Base-by-base conservation (phyloP, 129 eudicot species). In the Daucus carota region DNA sequence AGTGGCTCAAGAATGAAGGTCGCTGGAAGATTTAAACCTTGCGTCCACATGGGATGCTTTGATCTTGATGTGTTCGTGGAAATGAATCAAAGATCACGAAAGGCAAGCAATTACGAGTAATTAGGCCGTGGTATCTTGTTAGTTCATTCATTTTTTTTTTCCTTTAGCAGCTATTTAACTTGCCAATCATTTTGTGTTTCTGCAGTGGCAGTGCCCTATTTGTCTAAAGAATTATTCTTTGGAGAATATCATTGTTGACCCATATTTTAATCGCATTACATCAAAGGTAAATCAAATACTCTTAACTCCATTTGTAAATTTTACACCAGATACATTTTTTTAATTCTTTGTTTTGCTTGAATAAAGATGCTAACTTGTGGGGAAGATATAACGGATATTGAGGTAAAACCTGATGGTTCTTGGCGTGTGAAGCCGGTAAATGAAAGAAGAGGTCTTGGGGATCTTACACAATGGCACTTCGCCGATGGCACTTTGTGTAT, bases 171-270 rank as follows among this genome's bases (percentile, higher is more conserved):
- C 72, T 66, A 43, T 70, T 29, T 78, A 72, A 26, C 8, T 36
- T 0, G 22, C 33, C 46, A 62, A 36, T n/a, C 41, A 29, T n/a
- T 36, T 75, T 45, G 10, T 46, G 16, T 83, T 33, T 44, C 47
- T 86, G 81, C 89, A 89, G 95, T 89, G 95, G 95, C 95, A 89
- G 75, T 89, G 95, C 83, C 95, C 95, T 17, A 85, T 85, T 34
- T 89, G 95, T 69, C 81, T 89, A 36, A 89, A 84, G 83, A 89
- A 89, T 86, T 85, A 86, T 76, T 81, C 91, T 4, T 76, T 89
- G 78, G 91, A 89, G 72, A 80, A 86, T 79, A 76, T 89, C 59
- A 83, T 85, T 72, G 71, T 89, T 70, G 95, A 89, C 72, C 95
- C 91, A 22, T 89, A 86, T 75, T 79, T 89, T 59, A 86, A 89